phyloP scores from a whole-genome alignment of 257 asterid species.

The Petunia axillaris region DNA sequence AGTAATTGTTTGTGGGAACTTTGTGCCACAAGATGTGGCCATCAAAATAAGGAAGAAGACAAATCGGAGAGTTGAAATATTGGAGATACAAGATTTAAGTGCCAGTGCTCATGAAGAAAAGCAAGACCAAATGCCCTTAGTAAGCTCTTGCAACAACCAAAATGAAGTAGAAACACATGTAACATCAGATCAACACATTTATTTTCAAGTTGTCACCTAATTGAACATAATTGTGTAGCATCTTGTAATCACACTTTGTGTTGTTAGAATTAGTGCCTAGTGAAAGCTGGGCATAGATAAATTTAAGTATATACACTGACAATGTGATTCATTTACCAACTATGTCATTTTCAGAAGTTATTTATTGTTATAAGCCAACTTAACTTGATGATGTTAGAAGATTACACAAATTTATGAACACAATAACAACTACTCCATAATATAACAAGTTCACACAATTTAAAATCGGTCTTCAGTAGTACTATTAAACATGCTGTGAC shows the following conservation, averaged over 20 bases:
- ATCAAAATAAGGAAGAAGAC: slow-evolving; percentile 30
- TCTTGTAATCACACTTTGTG: neutral
- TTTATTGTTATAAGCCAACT: neutral
- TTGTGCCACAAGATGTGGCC: slow-evolving; percentile 34
- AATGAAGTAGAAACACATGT: neutral
- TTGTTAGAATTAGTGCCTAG: neutral
- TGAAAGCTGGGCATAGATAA: neutral
- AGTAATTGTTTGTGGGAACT: slow-evolving; percentile 30
- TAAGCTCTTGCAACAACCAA: neutral
- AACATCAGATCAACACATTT: neutral
- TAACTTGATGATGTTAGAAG: neutral
- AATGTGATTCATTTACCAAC: too few relatives aligned
- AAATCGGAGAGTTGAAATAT: slow-evolving; percentile 33
- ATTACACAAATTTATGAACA: neutral
- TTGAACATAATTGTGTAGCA: neutral
- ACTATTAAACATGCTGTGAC: too few relatives aligned
- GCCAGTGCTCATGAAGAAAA: neutral
- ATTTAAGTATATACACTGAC: neutral
- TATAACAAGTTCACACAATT: too few relatives aligned
- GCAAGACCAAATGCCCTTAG: slow-evolving; percentile 12
- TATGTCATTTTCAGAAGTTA: neutral
- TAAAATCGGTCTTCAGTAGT: too few relatives aligned
- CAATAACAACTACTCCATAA: too few relatives aligned
- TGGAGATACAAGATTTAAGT: slow-evolving; percentile 26
- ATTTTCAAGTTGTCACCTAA: slow-evolving; percentile 14